Conservation (phyloP, 2,329 filamentous ascomycete genomes). For the Colletotrichum orbiculare region DNA sequence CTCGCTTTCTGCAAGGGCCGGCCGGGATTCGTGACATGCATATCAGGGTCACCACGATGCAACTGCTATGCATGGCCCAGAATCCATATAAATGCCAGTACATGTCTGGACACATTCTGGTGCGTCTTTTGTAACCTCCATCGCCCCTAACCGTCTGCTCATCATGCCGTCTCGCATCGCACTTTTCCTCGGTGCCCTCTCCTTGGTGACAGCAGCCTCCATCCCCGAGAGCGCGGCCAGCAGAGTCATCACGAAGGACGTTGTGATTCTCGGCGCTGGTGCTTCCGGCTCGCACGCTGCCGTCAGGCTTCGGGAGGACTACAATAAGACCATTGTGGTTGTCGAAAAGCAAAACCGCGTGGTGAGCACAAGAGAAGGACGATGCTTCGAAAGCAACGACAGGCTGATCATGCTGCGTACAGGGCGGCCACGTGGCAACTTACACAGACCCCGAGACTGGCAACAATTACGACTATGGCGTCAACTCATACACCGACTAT, state of each 20-base stretch:
- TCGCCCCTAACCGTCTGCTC: too few relatives aligned
- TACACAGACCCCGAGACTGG: constrained; percentile 55
- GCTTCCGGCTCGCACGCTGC: constrained; percentile 51
- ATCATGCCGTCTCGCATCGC: not conserved
- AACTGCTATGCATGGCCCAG: too few relatives aligned
- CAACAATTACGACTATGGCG: constrained; percentile 48
- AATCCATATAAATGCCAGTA: too few relatives aligned
- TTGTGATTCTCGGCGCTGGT: constrained; percentile 51
- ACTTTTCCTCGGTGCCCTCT: not conserved
- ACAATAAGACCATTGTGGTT: constrained; percentile 46
- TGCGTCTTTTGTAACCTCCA: too few relatives aligned
- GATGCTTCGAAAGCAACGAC: not conserved
- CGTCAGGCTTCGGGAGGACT: constrained; percentile 49
- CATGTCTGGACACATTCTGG: too few relatives aligned
- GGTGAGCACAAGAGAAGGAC: constrained; percentile 39
- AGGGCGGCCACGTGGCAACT: constrained; percentile 62
- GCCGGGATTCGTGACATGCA: too few relatives aligned
- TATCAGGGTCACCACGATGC: too few relatives aligned
- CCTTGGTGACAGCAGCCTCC: not conserved
- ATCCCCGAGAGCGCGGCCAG: constrained; percentile 1
- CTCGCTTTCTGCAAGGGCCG: too few relatives aligned
- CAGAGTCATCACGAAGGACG: constrained; percentile 43
- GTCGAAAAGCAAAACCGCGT: constrained; percentile 48
- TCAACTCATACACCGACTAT: constrained; percentile 51
- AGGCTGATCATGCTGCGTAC: constrained; percentile 30